Evolutionary conservation across 805 yeast genomes (phyloP), one percentile per base, ranked within the genome.

Genomic region (Cyberlindnera xylosilytica): DNA sequence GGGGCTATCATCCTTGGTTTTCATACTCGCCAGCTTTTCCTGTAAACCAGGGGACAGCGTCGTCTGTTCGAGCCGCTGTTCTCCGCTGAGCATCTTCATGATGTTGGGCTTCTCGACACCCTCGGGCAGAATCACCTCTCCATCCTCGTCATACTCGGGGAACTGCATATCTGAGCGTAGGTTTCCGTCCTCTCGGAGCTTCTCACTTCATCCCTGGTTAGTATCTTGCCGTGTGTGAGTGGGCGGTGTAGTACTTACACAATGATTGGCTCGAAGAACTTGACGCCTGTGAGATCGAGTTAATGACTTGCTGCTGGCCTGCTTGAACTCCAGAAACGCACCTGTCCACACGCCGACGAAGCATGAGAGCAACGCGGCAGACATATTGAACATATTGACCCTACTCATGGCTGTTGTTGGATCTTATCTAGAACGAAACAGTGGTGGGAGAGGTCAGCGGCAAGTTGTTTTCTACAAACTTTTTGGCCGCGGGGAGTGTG

Each of bases 231-330:
- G 20, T 16, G 18, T 22, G 9, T 24, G 17, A 4, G 32, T 20
- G 20, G 19, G 12, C 27, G 11, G 17, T 24, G 39, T 41, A 20
- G n/a, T 10, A 74, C 82, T 55, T 68, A 76, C 81, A 84, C 73
- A 3, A 85, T 74, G 15, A 85, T 60, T 2, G 95, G 95, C 52
- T 81, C 81, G 68, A 87, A 85, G 63, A 85, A 85, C 56, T 73
- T 77, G 42, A 78, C 63, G 3, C 86, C 87, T 62, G 20, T 23
- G 15, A 6, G 19, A 4, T 10, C 8, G 34, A 10, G 39, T 24
- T 35, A 36, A 45, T 39, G 19, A 11, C 18, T 34, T 8, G n/a
- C 27, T 17, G 26, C 37, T 24, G 20, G 20, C 15, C 22, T 12
- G 11, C 20, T 16, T 20, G 16, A 19, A 6, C 11, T 32, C 15